Evolutionary conservation across 1,284 basidiomycete genomes (phyloP).

Genomic region (Hymenochaete sp.): DNA sequence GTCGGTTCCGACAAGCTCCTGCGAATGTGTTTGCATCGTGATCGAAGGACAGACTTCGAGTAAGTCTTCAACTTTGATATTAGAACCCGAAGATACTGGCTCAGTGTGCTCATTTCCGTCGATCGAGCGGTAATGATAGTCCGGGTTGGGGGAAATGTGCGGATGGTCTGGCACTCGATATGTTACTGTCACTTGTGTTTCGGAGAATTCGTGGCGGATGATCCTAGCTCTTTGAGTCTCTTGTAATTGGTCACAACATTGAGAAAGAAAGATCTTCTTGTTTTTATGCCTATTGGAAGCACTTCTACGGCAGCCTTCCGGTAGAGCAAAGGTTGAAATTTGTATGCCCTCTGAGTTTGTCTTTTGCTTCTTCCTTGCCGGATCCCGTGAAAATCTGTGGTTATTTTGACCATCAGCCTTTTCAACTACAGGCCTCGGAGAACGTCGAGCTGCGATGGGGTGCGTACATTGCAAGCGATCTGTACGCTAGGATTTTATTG

Average conservation of each 20-base stretch:
- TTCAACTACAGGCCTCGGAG: too few relatives aligned
- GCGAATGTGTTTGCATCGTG: too few relatives aligned
- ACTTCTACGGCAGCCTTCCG: not conserved
- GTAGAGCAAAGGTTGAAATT: not conserved
- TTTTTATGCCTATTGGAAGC: not conserved
- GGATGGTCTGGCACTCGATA: not conserved
- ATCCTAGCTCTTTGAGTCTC: not conserved
- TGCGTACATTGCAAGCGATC: too few relatives aligned
- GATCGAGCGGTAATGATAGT: conserved; percentile 13
- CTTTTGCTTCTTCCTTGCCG: not conserved
- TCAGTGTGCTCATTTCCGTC: not conserved
- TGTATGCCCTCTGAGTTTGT: not conserved
- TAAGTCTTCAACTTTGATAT: conserved; percentile 10
- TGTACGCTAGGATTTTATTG: too few relatives aligned
- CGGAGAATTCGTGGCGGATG: not conserved
- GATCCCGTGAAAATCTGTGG: not conserved
- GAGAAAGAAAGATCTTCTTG: not conserved
- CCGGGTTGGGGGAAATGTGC: not conserved
- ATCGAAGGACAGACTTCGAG: too few relatives aligned
- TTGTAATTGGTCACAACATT: not conserved
- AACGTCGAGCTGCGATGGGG: too few relatives aligned
- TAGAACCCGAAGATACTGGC: conserved; percentile 5
- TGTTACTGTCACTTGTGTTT: not conserved
- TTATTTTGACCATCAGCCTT: too few relatives aligned
- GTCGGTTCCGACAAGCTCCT: too few relatives aligned